Conservation (phyloP, 495 filamentous ascomycete genomes). For the Filosporella fistucella region DNA sequence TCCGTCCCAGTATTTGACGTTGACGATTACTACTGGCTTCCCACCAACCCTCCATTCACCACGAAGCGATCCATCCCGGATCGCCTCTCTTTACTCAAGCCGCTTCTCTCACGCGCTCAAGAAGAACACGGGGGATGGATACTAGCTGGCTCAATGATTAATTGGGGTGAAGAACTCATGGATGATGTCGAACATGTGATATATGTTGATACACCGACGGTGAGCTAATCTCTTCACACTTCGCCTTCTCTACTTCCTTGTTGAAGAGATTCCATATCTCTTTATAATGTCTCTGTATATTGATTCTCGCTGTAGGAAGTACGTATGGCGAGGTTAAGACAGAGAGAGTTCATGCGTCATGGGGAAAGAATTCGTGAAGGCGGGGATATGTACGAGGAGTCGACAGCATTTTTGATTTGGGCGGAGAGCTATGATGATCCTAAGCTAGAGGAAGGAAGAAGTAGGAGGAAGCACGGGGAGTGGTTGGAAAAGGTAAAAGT, state of each 20-base stretch:
- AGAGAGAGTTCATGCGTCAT: constrained; percentile 12
- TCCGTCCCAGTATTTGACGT: constrained; percentile 13
- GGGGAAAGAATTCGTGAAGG: constrained; percentile 12
- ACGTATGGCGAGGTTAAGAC: constrained; percentile 12
- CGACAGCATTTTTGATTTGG: constrained; percentile 9
- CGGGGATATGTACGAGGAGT: constrained; percentile 14
- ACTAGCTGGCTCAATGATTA: constrained; percentile 6
- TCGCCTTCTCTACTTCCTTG: too few relatives aligned
- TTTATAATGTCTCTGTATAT: too few relatives aligned
- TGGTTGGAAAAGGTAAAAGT: constrained; percentile 11
- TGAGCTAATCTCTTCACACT: too few relatives aligned
- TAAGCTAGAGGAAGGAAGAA: constrained; percentile 12
- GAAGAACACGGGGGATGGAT: constrained; percentile 13
- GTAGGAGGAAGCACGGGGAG: constrained; percentile 8
- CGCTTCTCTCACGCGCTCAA: constrained; percentile 7
- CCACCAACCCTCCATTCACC: constrained; percentile 15
- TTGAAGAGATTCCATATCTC: too few relatives aligned
- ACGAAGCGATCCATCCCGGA: constrained; percentile 10
- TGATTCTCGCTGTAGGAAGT: too few relatives aligned
- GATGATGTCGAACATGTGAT: constrained; percentile 14
- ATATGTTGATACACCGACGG: constrained; percentile 8
- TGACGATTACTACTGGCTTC: constrained; percentile 14
- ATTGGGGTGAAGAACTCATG: constrained; percentile 13
- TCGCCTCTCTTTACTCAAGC: constrained; percentile 15
- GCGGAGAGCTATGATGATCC: constrained; percentile 12